Base-by-base conservation (phyloP, 1,284 basidiomycete species). In the Caloboletus inedulis region DNA sequence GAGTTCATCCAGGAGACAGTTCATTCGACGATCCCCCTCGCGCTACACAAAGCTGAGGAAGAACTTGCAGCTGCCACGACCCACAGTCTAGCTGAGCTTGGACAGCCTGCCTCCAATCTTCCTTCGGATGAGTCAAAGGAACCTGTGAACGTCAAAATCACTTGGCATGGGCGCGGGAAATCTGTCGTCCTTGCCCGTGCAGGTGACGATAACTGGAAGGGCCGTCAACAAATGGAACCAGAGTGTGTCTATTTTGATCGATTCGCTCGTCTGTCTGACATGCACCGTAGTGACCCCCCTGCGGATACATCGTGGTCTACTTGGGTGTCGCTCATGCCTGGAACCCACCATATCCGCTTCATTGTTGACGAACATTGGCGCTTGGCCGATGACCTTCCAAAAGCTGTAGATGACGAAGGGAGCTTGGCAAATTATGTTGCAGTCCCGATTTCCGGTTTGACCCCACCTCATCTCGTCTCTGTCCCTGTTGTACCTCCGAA, bases 281-380 rank as follows among this genome's bases (percentile, higher is more conserved):
- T 33, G 25, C 27, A 52, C 27, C 25, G 25, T 37, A 71, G 66
- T 36, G 55, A 68, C 41, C 59, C 69, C 8, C 58, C 72, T 36
- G 63, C 64, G 29, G 71, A 72, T 37, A 70, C 71, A 51, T 69
- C 66, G 9, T 80, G 76, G 70, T 72, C 68, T 34, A 71, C 74
- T 13, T 77, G 72, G 52, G 77, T 89, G 37, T 56, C 73, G 16
- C 80, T 97, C 3, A 82, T 86, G 13, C 94, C 95, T 0, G 97
- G 96, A 21, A 95, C 94, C 2, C 95, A 99, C 68, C 91, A 96
- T 55, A 81, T 98, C 67, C 94, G 95, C 59, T 99, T 98, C 76
- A 84, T 98, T 60, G 93, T 99, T 54, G 97, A 99, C 70, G 89
- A 92, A 53, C 82, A 87, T 47, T 94, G 89, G 87, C 84, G 87